Conservation (phyloP, 306 rosid genomes). For the Ochetophila trinervis region DNA sequence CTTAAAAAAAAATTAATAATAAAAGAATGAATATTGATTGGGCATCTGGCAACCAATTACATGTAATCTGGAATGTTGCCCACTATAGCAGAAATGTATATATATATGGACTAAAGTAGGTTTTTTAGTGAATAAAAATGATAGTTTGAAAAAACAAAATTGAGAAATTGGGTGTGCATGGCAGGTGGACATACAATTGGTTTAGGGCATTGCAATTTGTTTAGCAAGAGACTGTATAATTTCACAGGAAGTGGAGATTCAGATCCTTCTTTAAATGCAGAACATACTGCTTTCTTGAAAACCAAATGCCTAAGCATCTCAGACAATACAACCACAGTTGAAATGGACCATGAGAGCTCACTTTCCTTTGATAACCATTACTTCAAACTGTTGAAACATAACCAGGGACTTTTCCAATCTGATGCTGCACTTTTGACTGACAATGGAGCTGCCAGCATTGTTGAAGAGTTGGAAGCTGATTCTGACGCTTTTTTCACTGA, state of each 20-base stretch:
- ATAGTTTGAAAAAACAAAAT: no score
- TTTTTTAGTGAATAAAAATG: no score
- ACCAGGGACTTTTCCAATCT: conserved; percentile 55
- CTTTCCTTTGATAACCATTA: conserved; percentile 33
- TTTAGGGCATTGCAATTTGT: conserved; percentile 26
- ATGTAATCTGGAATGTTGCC: no score
- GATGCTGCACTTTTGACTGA: conserved; percentile 55
- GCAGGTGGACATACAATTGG: conserved; percentile 39
- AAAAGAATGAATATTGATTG: not conserved
- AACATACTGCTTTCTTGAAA: conserved; percentile 10
- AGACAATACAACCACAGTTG: conserved; percentile 26
- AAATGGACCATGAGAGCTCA: conserved; percentile 46
- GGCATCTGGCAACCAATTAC: no score
- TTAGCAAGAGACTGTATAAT: conserved; percentile 35
- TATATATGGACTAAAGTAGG: no score
- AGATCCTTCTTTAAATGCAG: conserved; percentile 28
- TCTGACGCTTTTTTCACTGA: conserved; percentile 31
- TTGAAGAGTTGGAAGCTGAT: conserved; percentile 19
- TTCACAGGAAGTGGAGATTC: conserved; percentile 39
- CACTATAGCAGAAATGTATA: no score
- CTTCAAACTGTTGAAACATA: conserved; percentile 35
- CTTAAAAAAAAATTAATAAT: not conserved
- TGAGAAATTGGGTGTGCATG: not conserved
- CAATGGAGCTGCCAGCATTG: conserved; percentile 13
- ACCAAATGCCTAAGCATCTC: conserved; percentile 23